Evolutionary conservation across 345 rosid genomes (phyloP), one percentile per base, ranked within the genome.

Genomic region (Trapa bicornis): DNA sequence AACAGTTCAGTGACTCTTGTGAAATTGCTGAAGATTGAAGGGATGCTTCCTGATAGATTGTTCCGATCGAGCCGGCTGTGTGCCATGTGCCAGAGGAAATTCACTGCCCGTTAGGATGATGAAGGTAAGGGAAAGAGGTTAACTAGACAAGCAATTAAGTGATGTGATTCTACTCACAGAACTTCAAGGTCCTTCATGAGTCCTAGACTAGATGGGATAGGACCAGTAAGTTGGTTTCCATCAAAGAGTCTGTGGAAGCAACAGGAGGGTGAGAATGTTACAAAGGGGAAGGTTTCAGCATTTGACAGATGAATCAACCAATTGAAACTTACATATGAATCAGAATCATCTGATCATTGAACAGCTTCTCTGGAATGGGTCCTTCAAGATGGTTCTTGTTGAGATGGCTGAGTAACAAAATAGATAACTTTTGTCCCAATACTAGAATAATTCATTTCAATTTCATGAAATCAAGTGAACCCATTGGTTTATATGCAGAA

Each of bases 61-160:
- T 82, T 82, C 48, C 72, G 43, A 64, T 82, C 83, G 5, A 82
- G 67, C 47, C 83, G 81, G 12, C 86, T 82, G 83, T 12, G 83
- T 12, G 50, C 16, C 47, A 64, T 47, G 29, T 61, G 16, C 37
- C 62, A 43, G 14, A 43, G 14, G 63, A 67, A 60, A 32, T 17
- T 16, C 41, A 8, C 50, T 39, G 12, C 36, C 12, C 4, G 47
- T 32, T n/a, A 36, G 37, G 56, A 43, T 29, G 35, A 17, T 15
- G 17, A 68, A 45, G 42, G 5, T 5, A 9, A 2, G 43, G 7
- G 47, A 38, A 14, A 69, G 14, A 29, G 37, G 14, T 17, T 45
- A 45, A 7, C 48, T 13, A 39, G 37, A 48, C 10, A 41, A 43
- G 38, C 11, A 35, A 47, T 38, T 7, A 72, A 38, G 61, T 11